Conservation (phyloP, 139 green algal genomes). For the Chlamydomonas urium region DNA sequence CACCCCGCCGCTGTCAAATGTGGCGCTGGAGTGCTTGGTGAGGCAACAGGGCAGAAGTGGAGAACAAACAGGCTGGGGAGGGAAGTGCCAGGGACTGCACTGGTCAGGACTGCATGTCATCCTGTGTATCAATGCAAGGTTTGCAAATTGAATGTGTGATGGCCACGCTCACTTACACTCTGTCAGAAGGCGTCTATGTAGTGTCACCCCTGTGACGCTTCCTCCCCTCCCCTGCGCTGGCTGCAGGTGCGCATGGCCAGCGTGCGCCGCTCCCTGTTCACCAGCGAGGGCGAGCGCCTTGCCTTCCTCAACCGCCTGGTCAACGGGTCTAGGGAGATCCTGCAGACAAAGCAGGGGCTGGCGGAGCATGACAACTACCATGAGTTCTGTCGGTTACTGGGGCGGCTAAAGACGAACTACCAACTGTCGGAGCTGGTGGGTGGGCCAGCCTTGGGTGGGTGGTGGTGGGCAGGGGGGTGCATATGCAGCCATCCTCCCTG, state of each 20-base stretch:
- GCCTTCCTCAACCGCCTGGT: constrained; percentile 79
- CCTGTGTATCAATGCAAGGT: too few species aligned
- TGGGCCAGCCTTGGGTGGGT: too few species aligned
- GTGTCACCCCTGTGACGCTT: too few species aligned
- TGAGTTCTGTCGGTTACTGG: constrained; percentile 92
- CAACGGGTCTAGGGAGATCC: constrained; percentile 52
- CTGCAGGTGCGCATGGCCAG: constrained; percentile 78
- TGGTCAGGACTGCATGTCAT: not conserved
- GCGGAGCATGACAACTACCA: constrained; percentile 93
- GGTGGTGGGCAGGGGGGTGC: too few species aligned
- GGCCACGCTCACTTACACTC: too few species aligned
- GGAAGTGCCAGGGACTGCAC: not conserved
- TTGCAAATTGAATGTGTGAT: too few species aligned
- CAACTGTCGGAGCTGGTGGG: constrained; percentile 84
- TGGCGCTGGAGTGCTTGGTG: constrained; percentile 76
- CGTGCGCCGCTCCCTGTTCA: constrained; percentile 88
- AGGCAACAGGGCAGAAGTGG: too few species aligned
- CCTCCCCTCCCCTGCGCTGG: not conserved
- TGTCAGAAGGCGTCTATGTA: too few species aligned
- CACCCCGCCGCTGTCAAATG: constrained; percentile 74
- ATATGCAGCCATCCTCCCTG: too few species aligned
- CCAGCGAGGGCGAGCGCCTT: constrained; percentile 74
- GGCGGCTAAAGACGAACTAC: constrained; percentile 97
- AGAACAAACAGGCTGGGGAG: too few species aligned
- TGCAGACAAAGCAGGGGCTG: constrained; percentile 69